Percentiles rank a stretch among this genome's conserved stretches.
These are phyloP conservation scores for Tetradesmus lagerheimii DNA, from an alignment of 139 green algal genomes.

Conservation along the genomic window DNA sequence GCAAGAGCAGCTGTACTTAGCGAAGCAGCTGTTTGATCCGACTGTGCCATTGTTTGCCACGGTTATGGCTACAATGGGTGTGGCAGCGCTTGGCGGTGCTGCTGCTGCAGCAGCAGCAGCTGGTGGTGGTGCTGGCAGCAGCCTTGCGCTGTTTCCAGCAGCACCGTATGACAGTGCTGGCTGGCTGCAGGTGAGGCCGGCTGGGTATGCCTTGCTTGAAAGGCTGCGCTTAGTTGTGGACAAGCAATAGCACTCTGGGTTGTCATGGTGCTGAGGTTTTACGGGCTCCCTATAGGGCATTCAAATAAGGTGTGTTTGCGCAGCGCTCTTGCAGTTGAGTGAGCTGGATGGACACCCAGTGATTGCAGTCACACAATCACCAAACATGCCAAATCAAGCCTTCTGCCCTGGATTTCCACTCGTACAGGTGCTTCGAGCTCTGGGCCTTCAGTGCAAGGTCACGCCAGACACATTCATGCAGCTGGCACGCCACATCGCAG, in stretches of 20 bases:
- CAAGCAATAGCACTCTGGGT: too few relatives aligned
- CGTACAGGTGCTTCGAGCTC: slow-evolving; percentile 53
- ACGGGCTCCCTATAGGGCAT: too few relatives aligned
- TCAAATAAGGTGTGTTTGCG: too few relatives aligned
- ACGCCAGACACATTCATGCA: slow-evolving; percentile 48
- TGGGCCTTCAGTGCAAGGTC: slow-evolving; percentile 51
- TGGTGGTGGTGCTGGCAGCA: background rate
- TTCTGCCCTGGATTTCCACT: background rate
- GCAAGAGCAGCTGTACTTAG: slow-evolving; percentile 11
- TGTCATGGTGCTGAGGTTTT: too few relatives aligned
- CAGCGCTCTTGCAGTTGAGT: too few relatives aligned
- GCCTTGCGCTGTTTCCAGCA: slow-evolving; percentile 61
- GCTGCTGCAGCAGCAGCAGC: slow-evolving; percentile 30
- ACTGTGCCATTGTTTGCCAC: slow-evolving; percentile 56
- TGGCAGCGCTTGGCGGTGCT: slow-evolving; percentile 14
- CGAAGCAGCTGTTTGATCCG: slow-evolving; percentile 74
- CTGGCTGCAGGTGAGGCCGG: slow-evolving; percentile 59
- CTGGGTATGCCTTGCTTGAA: background rate
- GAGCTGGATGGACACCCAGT: too few relatives aligned
- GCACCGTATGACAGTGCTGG: slow-evolving; percentile 57
- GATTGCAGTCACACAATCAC: background rate
- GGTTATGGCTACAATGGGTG: slow-evolving; percentile 58
- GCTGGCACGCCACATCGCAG: slow-evolving; percentile 51
- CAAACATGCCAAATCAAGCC: too few relatives aligned
- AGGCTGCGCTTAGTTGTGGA: too few relatives aligned